Percentiles rank a stretch among this genome's conserved stretches.
Conservation (phyloP, 1,284 basidiomycete species). For the Ceratobasidium papillatum region DNA sequence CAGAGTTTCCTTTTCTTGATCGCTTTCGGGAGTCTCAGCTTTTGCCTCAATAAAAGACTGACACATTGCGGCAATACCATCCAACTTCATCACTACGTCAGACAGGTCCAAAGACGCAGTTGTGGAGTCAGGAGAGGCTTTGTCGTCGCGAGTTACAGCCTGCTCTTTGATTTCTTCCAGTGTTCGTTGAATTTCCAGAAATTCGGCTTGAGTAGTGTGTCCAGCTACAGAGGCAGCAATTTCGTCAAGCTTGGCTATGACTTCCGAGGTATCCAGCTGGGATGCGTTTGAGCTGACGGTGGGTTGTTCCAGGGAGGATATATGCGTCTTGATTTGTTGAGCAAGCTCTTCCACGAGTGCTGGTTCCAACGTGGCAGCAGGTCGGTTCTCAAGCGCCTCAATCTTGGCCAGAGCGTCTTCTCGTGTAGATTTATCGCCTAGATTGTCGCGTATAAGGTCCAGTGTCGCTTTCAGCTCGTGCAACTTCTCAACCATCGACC, state of each 20-base stretch:
- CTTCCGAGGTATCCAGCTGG: not conserved
- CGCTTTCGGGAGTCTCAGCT: not conserved
- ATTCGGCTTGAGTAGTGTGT: not conserved
- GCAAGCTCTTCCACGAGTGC: conserved; percentile 4
- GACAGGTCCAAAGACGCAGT: conserved; percentile 2
- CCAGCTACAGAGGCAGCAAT: not conserved
- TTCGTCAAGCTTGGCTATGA: conserved; percentile 6
- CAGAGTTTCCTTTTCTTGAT: not conserved
- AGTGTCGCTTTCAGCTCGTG: conserved; percentile 48
- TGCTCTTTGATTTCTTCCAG: conserved; percentile 11
- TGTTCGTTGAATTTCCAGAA: not conserved
- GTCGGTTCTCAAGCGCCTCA: not conserved
- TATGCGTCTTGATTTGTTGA: conserved; percentile 21
- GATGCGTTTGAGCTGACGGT: not conserved
- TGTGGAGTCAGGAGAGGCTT: not conserved
- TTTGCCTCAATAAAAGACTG: conserved; percentile 20
- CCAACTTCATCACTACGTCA: conserved; percentile 26
- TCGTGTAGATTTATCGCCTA: conserved; percentile 39
- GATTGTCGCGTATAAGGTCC: conserved; percentile 47
- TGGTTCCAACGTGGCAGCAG: not conserved
- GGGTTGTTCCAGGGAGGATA: not conserved
- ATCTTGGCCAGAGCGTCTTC: conserved; percentile 18
- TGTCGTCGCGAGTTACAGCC: no score
- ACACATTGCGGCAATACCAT: conserved; percentile 33
- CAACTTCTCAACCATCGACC: not conserved